Evolutionary conservation across 495 filamentous ascomycete genomes (phyloP), one percentile per base, ranked within the genome.

Genomic region (Trichoderma erinaceum): DNA sequence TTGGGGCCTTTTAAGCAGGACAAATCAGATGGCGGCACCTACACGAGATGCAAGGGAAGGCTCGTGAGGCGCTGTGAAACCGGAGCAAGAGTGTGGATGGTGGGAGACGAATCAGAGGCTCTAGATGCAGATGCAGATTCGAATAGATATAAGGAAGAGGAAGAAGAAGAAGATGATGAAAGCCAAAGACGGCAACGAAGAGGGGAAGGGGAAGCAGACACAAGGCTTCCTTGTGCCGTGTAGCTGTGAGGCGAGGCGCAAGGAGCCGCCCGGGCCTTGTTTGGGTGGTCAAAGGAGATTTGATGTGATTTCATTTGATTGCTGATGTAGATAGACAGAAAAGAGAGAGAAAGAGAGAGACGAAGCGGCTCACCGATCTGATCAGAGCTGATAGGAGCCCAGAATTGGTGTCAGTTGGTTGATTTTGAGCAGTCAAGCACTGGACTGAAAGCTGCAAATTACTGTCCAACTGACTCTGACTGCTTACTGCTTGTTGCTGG

Each of bases 141-240:
- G 29, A 4, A 29, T 29, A 4, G 29, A 29, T 29, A 29, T 29
- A 29, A 52, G n/a, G 48, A 52, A 23, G 16, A 38, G 0, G 35
- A 38, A 3, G 35, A 38, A 3, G 68, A 13, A 1, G 50, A 25
- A 10, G 23, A 56, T 6, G 18, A 3, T 6, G 18, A 3, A 25
- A 25, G 50, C 50, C 27, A 4, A 56, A 11, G 50, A 25, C 23
- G 50, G n/a, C 4, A 32, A 16, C 1, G 27, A 61, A 32, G 12
- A 61, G 27, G 25, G n/a, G 56, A 63, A 68, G 63, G 48, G 32
- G 58, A 64, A 65, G 41, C 41, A 63, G 48, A 52, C 25, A 25
- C 48, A 52, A 52, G 7, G 48, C 48, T 6, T 52, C 48, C 48
- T 52, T 52, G 8, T 23, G 15, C 18, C 44, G 44, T 48, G 44